Conservation (phyloP, 805 yeast species). For the Nakazawaea ishiwadae region DNA sequence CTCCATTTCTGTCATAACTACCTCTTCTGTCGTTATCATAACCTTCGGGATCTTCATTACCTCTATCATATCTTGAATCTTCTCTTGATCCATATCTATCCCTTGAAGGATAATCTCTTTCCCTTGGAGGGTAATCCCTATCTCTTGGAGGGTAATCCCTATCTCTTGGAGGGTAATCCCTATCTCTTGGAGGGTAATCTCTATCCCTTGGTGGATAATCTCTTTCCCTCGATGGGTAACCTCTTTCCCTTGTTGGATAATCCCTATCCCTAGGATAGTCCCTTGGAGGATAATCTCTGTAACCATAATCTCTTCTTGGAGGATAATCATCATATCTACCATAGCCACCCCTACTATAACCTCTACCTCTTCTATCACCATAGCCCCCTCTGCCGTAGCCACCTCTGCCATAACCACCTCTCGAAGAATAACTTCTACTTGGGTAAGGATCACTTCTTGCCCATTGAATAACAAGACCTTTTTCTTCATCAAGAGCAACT, state of each 20-base stretch:
- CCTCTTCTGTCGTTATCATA: conserved; percentile 17
- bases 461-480: conserved; percentile 45
- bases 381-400: conserved; percentile 17
- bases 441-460: conserved; percentile 52
- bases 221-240: conserved; percentile 4
- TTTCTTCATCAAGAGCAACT: conserved; percentile 33
- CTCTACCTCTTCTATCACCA: conserved; percentile 16
- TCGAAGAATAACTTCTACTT: conserved; percentile 27
- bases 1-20: conserved; percentile 13
- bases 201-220: conserved; percentile 14
- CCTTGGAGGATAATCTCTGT: conserved; percentile 9
- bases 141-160: conserved; percentile 7
- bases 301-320: conserved; percentile 4
- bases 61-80: conserved; percentile 5
- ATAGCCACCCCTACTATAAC: conserved; percentile 10
- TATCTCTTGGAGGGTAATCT: conserved; percentile 11
- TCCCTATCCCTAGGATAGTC: conserved; percentile 6
- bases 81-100: conserved; percentile 1
- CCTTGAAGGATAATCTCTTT: conserved; percentile 6
- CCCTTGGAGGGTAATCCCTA: conserved; percentile 6
- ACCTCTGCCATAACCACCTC: conserved; percentile 12
- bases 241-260: conserved; percentile 7
- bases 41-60: background rate
- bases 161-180: conserved; percentile 5
- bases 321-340: conserved; percentile 17